These are phyloP conservation scores for Trichoderma arundinaceum DNA, from an alignment of 2,329 filamentous ascomycete species.

Conservation along the genomic window DNA sequence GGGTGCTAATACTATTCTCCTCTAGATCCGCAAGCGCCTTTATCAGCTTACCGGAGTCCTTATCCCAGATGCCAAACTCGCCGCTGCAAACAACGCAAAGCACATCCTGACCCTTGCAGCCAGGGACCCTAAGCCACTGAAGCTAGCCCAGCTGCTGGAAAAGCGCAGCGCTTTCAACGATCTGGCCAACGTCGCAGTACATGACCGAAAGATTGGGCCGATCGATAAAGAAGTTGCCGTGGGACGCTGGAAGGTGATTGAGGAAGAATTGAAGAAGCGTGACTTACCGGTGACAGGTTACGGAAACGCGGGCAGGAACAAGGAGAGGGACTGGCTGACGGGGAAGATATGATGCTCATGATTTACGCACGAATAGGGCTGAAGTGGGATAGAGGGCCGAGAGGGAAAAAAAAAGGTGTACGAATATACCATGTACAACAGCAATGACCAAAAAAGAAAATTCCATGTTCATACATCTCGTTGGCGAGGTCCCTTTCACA, in stretches of 20 bases:
- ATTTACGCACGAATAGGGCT: background rate
- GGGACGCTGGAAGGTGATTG: slow-evolving; percentile 81
- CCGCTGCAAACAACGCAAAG: slow-evolving; percentile 58
- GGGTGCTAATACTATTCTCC: background rate
- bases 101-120: slow-evolving; percentile 60
- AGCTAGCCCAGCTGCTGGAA: slow-evolving; percentile 67
- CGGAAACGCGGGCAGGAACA: slow-evolving; percentile 47
- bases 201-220: slow-evolving; percentile 67
- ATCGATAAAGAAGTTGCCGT: slow-evolving; percentile 73
- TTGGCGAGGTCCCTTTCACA: background rate
- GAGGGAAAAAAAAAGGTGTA: slow-evolving; percentile 9
- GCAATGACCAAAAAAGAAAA: slow-evolving; percentile 1
- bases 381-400: background rate
- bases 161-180: slow-evolving; percentile 51
- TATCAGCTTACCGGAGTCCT: slow-evolving; percentile 80
- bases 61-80: slow-evolving; percentile 73
- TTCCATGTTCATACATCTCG: background rate
- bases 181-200: slow-evolving; percentile 74
- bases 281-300: slow-evolving; percentile 63
- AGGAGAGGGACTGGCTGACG: slow-evolving; percentile 51
- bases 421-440: slow-evolving; percentile 29
- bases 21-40: slow-evolving; percentile 78
- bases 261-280: slow-evolving; percentile 68
- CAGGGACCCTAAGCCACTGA: slow-evolving; percentile 61
- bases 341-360: slow-evolving; percentile 41